These are phyloP conservation scores for Vishniacozyma victoriae DNA, from an alignment of 768 basidiomycete genomes.

Conservation along the genomic window DNA sequence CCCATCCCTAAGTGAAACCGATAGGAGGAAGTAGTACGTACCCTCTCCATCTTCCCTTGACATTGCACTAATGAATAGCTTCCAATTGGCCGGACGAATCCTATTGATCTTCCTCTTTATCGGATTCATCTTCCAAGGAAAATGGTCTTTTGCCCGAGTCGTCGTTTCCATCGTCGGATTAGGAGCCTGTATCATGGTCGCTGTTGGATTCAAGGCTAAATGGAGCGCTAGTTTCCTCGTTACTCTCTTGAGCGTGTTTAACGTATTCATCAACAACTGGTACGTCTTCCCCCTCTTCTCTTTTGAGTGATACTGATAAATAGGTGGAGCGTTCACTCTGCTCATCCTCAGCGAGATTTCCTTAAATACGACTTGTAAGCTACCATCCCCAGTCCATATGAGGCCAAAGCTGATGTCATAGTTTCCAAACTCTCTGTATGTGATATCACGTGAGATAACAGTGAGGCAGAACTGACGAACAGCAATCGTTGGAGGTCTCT, in stretches of 20 bases:
- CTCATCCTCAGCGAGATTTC: slow-evolving; percentile 95
- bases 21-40: slow-evolving; percentile 90
- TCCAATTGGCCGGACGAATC: slow-evolving; percentile 93
- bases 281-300: slow-evolving; percentile 3
- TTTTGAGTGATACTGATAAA: not conserved
- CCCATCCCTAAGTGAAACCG: slow-evolving; percentile 82
- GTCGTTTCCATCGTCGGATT: slow-evolving; percentile 85
- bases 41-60: not conserved
- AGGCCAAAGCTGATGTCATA: slow-evolving; percentile 2
- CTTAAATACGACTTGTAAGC: slow-evolving; percentile 87
- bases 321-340: slow-evolving; percentile 75
- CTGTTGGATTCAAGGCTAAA: slow-evolving; percentile 98
- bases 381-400: not conserved
- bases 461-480: slow-evolving; percentile 5
- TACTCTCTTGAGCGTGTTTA: slow-evolving; percentile 83
- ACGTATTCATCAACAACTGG: slow-evolving; percentile 98
- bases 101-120: slow-evolving; percentile 98
- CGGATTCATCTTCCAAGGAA: slow-evolving; percentile 89
- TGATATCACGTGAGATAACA: not conserved
- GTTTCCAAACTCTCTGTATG: slow-evolving; percentile 75
- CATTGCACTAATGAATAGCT: slow-evolving; percentile 52
- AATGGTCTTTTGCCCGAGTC: slow-evolving; percentile 79
- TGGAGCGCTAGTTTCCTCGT: slow-evolving; percentile 97
- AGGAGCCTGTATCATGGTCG: slow-evolving; percentile 89
- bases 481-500: slow-evolving; percentile 94